A percentile compares a stretch with the other conserved stretches of the same genome.
phyloP scores from a whole-genome alignment of 2,329 filamentous ascomycete species.

The Phymatotrichopsis omnivora region DNA sequence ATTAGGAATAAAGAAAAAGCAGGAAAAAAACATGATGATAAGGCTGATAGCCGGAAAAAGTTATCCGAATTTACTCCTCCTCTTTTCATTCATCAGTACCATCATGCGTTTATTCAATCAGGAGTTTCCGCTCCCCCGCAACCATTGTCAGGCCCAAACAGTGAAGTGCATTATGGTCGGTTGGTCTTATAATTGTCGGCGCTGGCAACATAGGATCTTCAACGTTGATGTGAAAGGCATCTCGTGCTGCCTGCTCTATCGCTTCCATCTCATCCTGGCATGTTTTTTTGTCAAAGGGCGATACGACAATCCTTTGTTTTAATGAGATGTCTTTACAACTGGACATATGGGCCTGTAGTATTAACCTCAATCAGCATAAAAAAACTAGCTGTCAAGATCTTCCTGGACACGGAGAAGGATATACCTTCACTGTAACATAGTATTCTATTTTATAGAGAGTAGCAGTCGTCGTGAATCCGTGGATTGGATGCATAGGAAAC shows the following conservation, averaged over 20 bases:
- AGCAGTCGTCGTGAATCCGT: constrained; percentile 85
- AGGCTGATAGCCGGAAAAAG: constrained; percentile 4
- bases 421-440: constrained; percentile 85
- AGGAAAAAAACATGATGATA: background rate
- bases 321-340: constrained; percentile 64
- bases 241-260: constrained; percentile 90
- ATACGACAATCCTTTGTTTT: constrained; percentile 89
- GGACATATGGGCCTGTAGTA: constrained; percentile 66
- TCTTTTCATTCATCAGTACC: background rate
- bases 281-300: constrained; percentile 84
- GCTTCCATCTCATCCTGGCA: constrained; percentile 99
- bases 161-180: constrained; percentile 52
- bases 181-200: constrained; percentile 67
- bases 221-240: constrained; percentile 76
- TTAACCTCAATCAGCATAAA: constrained; percentile 17
- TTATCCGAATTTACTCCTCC: constrained; percentile 5
- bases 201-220: constrained; percentile 91
- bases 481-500: constrained; percentile 81
- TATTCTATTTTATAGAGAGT: constrained; percentile 98
- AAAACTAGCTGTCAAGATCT: constrained; percentile 6
- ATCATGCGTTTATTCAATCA: constrained; percentile 50
- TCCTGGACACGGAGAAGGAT: constrained; percentile 17
- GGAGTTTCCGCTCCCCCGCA: constrained; percentile 50
- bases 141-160: constrained; percentile 54
- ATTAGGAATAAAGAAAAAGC: constrained; percentile 14